Evolutionary conservation across 192 early-diverging fungal genomes (phyloP), one percentile per base, ranked within the genome.

Genomic region (Coemansia asiatica): DNA sequence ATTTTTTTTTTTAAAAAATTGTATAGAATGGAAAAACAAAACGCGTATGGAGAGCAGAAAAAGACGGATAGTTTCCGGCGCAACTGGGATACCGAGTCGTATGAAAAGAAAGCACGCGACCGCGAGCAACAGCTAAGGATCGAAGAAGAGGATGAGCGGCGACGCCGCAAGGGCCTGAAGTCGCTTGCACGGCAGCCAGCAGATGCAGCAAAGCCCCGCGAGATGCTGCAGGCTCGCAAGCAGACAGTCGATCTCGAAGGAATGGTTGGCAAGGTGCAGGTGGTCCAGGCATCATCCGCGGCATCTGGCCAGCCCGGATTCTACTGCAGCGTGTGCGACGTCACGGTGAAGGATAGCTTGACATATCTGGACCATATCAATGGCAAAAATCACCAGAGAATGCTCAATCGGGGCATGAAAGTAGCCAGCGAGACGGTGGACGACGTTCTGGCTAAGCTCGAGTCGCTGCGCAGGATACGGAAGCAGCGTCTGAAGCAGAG

Each of bases 361-460:
- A 91, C 86, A 48, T 98, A 90, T 56, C 79, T 97, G 61, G 95
- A 96, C 71, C 95, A 98, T 61, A 90, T 93, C 56, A 98, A 96
- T 73, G 91, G 92, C 62, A 85, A 84, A 63, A 91, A 91, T 59
- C 96, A 98, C 84, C 90, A 94, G 73, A 85, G 85, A 49, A 87
- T 89, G 57, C 64, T 95, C 23, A 92, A 93, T 21, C 83, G 91
- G 66, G 86, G 89, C 1, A 94, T 90, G 87, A 90, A 90, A 59
- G 93, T 95, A 0, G 92, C 91, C 31, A 84, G 87, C 4, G 89
- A 89, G 28, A 88, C 88, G 3, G 70, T 91, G 0, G 88, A 87
- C 10, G 88, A 94, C 67, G 93, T 98, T 0, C 69, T 85, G 66
- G 86, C 85, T 8, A 85, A 89, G 58, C 69, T 98, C 19, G 86